Conservation (phyloP, 768 basidiomycete genomes). For the Mycena latifolia region DNA sequence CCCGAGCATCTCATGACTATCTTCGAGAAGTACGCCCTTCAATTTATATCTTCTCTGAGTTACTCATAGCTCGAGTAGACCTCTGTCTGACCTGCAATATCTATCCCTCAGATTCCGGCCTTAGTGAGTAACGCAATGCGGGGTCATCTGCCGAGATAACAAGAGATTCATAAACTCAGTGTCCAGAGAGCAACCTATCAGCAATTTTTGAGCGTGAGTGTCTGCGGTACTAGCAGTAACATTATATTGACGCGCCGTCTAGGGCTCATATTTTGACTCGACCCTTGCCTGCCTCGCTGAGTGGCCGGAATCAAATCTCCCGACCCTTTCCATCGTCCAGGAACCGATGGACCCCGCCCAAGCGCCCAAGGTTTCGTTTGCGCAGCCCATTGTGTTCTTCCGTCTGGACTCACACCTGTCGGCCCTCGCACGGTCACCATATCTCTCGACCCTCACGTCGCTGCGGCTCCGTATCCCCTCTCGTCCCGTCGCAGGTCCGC, state of each 20-base stretch:
- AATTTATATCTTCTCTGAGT: not conserved
- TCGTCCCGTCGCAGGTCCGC: conserved; percentile 64
- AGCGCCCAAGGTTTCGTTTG: conserved; percentile 59
- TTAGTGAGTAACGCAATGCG: conserved; percentile 66
- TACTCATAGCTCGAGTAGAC: conserved; percentile 38
- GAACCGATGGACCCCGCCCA: conserved; percentile 65
- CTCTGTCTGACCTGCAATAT: conserved; percentile 58
- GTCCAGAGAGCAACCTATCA: conserved; percentile 83
- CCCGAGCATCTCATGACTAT: conserved; percentile 88
- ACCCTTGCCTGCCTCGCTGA: conserved; percentile 69
- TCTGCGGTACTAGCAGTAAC: not conserved
- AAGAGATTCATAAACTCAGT: conserved; percentile 39
- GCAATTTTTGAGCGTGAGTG: conserved; percentile 73
- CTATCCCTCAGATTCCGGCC: conserved; percentile 85
- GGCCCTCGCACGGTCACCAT: conserved; percentile 57
- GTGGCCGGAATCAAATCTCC: conserved; percentile 66
- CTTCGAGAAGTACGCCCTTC: conserved; percentile 41
- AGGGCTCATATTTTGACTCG: conserved; percentile 87
- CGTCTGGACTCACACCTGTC: conserved; percentile 66
- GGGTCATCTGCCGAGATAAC: conserved; percentile 11
- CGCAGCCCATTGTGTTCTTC: conserved; percentile 92
- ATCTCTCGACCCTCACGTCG: conserved; percentile 65
- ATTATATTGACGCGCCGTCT: not conserved
- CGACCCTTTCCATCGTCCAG: conserved; percentile 72
- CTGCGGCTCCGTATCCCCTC: conserved; percentile 81